Conservation (phyloP, 2,329 filamentous ascomycete species). For the Pseudocercospora pini-densiflorae region DNA sequence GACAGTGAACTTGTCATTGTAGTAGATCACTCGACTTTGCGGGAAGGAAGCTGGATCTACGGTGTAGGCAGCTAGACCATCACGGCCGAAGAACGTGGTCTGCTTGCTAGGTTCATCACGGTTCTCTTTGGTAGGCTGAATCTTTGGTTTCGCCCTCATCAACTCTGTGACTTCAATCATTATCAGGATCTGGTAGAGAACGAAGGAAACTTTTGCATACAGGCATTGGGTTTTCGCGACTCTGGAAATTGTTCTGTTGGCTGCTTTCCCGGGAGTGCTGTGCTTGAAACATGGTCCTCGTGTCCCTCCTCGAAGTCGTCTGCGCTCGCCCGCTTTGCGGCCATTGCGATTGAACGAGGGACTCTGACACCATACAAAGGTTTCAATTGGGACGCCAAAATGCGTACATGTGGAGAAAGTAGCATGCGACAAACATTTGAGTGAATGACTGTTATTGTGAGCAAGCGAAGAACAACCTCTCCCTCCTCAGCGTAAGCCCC, state of each 20-base stretch:
- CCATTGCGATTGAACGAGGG: constrained; percentile 12
- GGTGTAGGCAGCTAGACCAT: constrained; percentile 71
- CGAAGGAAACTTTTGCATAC: constrained; percentile 25
- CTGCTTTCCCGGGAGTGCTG: constrained; percentile 23
- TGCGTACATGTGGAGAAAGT: neutral
- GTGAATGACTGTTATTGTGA: neutral
- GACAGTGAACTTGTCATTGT: constrained; percentile 71
- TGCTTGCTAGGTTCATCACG: constrained; percentile 33
- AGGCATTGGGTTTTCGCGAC: constrained; percentile 43
- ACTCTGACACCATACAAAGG: neutral
- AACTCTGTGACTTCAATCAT: constrained; percentile 50
- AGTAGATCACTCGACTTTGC: constrained; percentile 64
- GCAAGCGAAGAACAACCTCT: neutral
- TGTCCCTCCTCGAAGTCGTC: constrained; percentile 25
- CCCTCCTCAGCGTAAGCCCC: neutral
- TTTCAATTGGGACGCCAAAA: neutral
- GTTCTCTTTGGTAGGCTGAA: constrained; percentile 30
- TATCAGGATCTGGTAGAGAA: constrained; percentile 27
- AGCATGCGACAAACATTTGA: neutral
- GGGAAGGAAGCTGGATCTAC: constrained; percentile 65
- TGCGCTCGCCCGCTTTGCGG: constrained; percentile 21
- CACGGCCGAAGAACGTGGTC: constrained; percentile 54
- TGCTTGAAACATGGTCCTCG: constrained; percentile 25
- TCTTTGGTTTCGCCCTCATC: constrained; percentile 46
- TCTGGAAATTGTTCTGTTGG: constrained; percentile 15